phyloP scores from a whole-genome alignment of 192 early-diverging fungal genomes.

The Backusella tarrabulga region DNA sequence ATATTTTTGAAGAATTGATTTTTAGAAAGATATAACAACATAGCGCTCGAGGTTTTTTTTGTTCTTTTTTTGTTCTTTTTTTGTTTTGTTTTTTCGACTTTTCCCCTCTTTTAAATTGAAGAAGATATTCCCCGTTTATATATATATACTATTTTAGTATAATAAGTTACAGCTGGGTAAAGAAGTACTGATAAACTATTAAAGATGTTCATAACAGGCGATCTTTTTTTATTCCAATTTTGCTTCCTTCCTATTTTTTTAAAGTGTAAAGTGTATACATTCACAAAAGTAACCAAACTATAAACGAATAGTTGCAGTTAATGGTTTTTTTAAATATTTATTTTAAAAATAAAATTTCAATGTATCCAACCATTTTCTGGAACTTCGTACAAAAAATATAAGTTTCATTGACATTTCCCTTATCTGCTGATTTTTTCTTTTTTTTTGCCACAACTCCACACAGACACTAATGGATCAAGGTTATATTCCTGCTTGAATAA shows the following conservation, averaged over 20 bases:
- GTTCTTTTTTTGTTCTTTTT: too few relatives aligned
- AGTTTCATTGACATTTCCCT: neutral
- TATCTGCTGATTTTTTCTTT: neutral
- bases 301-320: neutral
- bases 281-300: neutral
- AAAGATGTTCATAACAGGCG: too few relatives aligned
- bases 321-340: neutral
- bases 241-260: neutral
- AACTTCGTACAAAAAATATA: neutral
- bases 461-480: neutral
- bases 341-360: neutral
- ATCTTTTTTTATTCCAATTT: too few relatives aligned
- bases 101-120: too few relatives aligned
- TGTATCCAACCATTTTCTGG: neutral
- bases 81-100: too few relatives aligned
- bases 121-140: too few relatives aligned
- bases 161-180: neutral
- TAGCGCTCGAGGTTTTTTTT: too few relatives aligned
- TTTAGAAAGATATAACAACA: too few relatives aligned
- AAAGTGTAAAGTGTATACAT: neutral
- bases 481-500: neutral
- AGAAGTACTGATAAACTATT: too few relatives aligned
- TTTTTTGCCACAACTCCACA: neutral
- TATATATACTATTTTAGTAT: neutral
- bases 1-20: too few relatives aligned